phyloP scores from a whole-genome alignment of 176 grass and related monocot species.

The Zizania latifolia region DNA sequence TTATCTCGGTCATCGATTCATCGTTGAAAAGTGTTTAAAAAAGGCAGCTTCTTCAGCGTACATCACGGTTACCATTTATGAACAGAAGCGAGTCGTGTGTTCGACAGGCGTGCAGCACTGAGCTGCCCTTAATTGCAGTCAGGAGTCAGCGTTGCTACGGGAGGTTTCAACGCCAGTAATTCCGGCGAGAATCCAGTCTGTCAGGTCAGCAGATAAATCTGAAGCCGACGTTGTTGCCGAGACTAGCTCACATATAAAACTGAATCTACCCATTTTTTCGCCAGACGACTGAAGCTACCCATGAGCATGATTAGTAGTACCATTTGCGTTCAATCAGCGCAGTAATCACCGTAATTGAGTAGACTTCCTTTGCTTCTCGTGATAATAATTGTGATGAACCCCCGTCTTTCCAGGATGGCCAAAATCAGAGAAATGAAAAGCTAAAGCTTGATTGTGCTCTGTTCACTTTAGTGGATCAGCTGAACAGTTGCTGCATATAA shows the following conservation, averaged over 20 bases:
- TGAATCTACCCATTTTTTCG: neutral
- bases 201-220: neutral
- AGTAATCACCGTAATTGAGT: slow-evolving; percentile 3
- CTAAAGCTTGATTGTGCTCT: neutral
- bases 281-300: neutral
- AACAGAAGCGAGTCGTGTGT: slow-evolving; percentile 1
- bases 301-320: neutral
- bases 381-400: neutral
- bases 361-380: neutral
- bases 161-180: slow-evolving; percentile 16
- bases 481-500: neutral
- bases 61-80: slow-evolving; percentile 19
- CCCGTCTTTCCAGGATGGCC: neutral
- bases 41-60: neutral
- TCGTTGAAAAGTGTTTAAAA: neutral
- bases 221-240: neutral
- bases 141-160: slow-evolving; percentile 17
- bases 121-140: slow-evolving; percentile 26
- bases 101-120: neutral
- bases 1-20: slow-evolving; percentile 16
- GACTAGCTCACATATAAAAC: neutral
- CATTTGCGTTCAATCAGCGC: neutral
- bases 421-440: neutral
- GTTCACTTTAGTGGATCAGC: neutral
- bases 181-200: slow-evolving; percentile 31